phyloP scores from a whole-genome alignment of 768 basidiomycete genomes.

The Hericium erinaceus region DNA sequence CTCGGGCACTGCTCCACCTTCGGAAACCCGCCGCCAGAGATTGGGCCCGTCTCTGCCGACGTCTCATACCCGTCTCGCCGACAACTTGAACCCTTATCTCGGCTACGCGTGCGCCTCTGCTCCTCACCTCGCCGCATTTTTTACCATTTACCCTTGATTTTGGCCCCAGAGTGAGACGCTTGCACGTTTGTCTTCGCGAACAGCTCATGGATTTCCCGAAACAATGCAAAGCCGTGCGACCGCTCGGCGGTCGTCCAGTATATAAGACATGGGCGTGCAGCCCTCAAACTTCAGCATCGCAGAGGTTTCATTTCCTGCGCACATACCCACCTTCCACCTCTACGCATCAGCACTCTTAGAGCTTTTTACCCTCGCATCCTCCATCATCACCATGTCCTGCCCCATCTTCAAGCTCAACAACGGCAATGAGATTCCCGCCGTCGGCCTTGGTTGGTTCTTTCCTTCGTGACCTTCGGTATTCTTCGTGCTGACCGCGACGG shows the following conservation, averaged over 20 bases:
- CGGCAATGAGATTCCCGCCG: constrained; percentile 1
- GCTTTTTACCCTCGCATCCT: background rate
- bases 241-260: background rate
- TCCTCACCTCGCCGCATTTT: background rate
- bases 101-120: background rate
- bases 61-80: no score
- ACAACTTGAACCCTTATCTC: background rate
- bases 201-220: background rate
- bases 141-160: background rate
- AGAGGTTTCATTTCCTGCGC: background rate
- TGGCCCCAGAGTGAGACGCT: background rate
- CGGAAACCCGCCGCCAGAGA: no score
- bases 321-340: background rate
- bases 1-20: no score
- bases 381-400: background rate
- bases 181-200: background rate
- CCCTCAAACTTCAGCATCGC: background rate
- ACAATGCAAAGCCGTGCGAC: background rate
- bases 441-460: background rate
- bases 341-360: background rate
- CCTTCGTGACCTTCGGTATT: background rate
- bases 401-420: constrained; percentile 2
- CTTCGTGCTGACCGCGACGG: background rate
- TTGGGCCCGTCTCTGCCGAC: no score
- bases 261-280: background rate